A percentile compares a stretch with the other conserved stretches of the same genome.
phyloP scores from a whole-genome alignment of 805 yeast species.

The Starmerella potacharoeniae region DNA sequence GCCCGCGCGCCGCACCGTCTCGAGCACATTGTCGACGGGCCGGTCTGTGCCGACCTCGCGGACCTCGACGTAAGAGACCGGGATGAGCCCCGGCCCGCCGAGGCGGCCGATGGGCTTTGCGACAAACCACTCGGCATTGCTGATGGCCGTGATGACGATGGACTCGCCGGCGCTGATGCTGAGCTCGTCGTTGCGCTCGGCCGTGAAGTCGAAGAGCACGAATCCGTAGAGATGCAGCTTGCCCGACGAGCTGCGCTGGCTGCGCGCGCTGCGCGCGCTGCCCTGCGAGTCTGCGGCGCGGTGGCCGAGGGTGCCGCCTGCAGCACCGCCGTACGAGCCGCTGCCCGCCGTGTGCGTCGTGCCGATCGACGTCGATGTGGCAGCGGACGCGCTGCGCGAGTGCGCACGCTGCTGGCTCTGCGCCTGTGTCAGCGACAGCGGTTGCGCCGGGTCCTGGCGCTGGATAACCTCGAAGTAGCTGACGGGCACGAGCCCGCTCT shows the following conservation, averaged over 20 bases:
- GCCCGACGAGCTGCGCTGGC: slow-evolving; percentile 8
- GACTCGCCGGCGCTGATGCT: slow-evolving; percentile 78
- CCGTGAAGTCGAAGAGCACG: slow-evolving; percentile 74
- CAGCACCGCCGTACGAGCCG: slow-evolving; percentile 1
- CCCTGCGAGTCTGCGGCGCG: slow-evolving; percentile 1
- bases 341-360: neutral
- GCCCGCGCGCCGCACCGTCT: slow-evolving; percentile 51
- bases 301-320: slow-evolving; percentile 3
- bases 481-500: slow-evolving; percentile 79
- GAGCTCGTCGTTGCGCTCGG: slow-evolving; percentile 74
- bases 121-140: slow-evolving; percentile 93
- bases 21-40: slow-evolving; percentile 44
- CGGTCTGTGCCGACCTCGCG: slow-evolving; percentile 61
- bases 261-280: neutral
- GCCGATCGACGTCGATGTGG: neutral
- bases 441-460: slow-evolving; percentile 25
- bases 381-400: slow-evolving; percentile 13
- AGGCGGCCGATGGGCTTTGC: slow-evolving; percentile 90
- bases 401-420: slow-evolving; percentile 10
- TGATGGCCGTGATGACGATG: slow-evolving; percentile 89
- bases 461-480: slow-evolving; percentile 65
- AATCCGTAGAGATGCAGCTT: slow-evolving; percentile 55
- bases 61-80: slow-evolving; percentile 77
- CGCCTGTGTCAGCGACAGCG: slow-evolving; percentile 26
- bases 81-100: slow-evolving; percentile 96